phyloP scores from a whole-genome alignment of 192 early-diverging fungal genomes.

The Backusella liffmaniae region DNA sequence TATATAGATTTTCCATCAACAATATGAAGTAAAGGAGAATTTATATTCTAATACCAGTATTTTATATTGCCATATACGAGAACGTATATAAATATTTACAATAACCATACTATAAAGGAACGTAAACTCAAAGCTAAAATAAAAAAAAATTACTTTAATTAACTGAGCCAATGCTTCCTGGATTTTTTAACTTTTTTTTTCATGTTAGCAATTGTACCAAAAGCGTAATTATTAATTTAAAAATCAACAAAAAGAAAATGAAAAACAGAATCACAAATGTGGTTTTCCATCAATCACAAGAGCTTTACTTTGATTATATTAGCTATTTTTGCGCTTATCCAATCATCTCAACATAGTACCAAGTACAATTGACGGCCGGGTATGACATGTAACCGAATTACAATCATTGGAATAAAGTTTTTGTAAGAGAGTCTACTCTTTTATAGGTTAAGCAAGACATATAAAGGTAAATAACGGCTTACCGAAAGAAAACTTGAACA shows the following conservation, averaged over 20 bases:
- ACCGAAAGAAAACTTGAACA: not conserved
- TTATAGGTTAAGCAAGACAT: not conserved
- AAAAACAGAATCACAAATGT: not conserved
- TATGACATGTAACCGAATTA: not conserved
- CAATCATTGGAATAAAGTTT: not conserved
- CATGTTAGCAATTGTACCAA: not conserved
- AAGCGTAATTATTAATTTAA: not conserved
- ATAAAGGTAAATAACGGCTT: not conserved
- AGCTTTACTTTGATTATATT: not conserved
- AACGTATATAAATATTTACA: too few relatives aligned
- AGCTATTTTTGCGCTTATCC: not conserved
- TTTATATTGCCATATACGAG: too few relatives aligned
- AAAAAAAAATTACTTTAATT: too few relatives aligned
- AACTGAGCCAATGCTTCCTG: too few relatives aligned
- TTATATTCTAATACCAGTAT: too few relatives aligned
- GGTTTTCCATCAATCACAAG: not conserved
- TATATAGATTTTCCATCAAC: too few relatives aligned
- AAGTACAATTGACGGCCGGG: not conserved
- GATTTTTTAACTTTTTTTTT: not conserved
- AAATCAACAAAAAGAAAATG: not conserved
- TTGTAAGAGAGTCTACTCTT: not conserved
- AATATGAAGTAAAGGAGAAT: too few relatives aligned
- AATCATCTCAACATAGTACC: not conserved
- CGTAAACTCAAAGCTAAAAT: too few relatives aligned
- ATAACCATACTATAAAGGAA: too few relatives aligned